Base-by-base conservation (phyloP, 2,329 filamentous ascomycete genomes). In the Harringtonia aguacate region DNA sequence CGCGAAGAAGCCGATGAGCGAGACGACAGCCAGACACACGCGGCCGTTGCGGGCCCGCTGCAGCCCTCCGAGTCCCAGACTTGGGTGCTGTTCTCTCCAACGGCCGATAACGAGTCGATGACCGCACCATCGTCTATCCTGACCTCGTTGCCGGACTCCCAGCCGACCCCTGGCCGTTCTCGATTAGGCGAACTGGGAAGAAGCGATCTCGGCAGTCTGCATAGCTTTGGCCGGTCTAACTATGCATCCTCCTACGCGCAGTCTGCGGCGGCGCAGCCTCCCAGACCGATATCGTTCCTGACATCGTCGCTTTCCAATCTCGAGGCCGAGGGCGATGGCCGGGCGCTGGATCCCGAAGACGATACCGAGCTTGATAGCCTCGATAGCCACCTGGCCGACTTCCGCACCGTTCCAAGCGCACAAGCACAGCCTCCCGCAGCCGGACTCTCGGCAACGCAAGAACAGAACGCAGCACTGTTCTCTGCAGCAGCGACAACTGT, bases 11-110 rank as follows among this genome's bases (percentile, higher is more conserved):
- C 33, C 21, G 41, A 46, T 7, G 45, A 47, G 1, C 36, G 42
- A 17, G 39, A 34, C 13, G 47, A 47, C 12, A 35, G 17, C 41
- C 37, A 24, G 15, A 33, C 28, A 7, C 40, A 44, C 30, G 44
- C 42, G 13, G 15, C 17, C 9, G 15, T 40, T 30, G 36, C 34
- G 13, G 30, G 24, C n/a, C 35, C 44, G 17, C 38, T 52, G 39
- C 55, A 57, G 36, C 65, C 79, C 47, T 79, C 85, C 48, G 83
- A 89, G 52, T 83, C 86, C 13, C 84, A 92, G 62, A 90, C 94
- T 75, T 98, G 92, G 92, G 84, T 97, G 44, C 78, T 98, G 51
- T 98, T 98, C 69, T 86, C 88, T 8, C 86, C 86, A 2, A 72
- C 73, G 9, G 79, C 80, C 50, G 74, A 72, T 47, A 67, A 70